Evolutionary conservation across 106 monocot species (phyloP).

Genomic region (Acorus calamus): DNA sequence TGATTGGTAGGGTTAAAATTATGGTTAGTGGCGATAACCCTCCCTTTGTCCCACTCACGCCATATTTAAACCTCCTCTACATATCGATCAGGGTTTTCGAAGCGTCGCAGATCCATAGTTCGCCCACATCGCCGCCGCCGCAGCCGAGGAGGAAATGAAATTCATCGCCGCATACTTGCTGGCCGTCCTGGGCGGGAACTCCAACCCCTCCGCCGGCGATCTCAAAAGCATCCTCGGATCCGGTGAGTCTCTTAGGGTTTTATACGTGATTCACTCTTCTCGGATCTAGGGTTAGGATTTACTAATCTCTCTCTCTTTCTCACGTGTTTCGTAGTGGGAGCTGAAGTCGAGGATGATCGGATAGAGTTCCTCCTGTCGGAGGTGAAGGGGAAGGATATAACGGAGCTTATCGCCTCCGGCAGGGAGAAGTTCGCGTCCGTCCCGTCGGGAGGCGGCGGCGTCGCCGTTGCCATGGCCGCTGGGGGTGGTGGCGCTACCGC

Average conservation of each 20-base stretch:
- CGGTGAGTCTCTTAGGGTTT: background rate
- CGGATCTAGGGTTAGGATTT: too few species aligned
- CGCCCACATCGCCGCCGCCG: too few species aligned
- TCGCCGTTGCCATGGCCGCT: background rate
- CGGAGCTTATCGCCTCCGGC: constrained; percentile 10
- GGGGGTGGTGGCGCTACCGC: background rate
- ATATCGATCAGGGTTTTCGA: too few species aligned
- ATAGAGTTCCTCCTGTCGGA: constrained; percentile 4
- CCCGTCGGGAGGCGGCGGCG: constrained; percentile 6
- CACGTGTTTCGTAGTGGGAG: constrained; percentile 6
- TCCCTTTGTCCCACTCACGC: too few species aligned
- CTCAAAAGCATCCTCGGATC: constrained; percentile 20
- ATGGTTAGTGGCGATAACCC: too few species aligned
- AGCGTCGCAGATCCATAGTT: too few species aligned
- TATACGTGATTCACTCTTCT: too few species aligned
- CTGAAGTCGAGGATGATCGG: constrained; percentile 6
- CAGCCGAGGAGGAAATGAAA: constrained; percentile 9
- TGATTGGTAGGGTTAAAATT: too few species aligned
- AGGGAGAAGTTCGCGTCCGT: constrained; percentile 16
- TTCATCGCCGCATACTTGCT: constrained; percentile 20
- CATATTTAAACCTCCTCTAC: too few species aligned
- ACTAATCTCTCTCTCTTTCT: too few species aligned
- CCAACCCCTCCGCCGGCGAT: constrained; percentile 10
- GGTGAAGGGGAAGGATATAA: constrained; percentile 9
- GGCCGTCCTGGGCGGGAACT: constrained; percentile 17